Evolutionary conservation across 495 filamentous ascomycete species (phyloP).

Genomic region (Pyrenopolyporus hunteri): DNA sequence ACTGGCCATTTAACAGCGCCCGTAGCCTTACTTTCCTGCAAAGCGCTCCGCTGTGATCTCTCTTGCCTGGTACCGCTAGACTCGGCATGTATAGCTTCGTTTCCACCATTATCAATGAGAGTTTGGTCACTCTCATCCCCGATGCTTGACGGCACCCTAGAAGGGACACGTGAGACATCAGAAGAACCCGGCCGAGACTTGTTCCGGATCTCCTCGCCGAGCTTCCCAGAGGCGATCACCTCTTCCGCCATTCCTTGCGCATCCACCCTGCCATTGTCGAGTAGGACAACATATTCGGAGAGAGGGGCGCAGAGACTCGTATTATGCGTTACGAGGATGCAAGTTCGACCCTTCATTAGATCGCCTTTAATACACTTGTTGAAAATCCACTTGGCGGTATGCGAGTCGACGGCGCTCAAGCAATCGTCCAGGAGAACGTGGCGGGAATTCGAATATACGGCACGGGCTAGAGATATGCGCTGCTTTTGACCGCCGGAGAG

Average conservation of each 20-base stretch:
- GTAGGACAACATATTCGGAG: constrained; percentile 78
- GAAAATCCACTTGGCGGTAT: constrained; percentile 99
- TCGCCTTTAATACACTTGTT: constrained; percentile 88
- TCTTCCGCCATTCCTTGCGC: constrained; percentile 77
- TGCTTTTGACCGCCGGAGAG: constrained; percentile 98
- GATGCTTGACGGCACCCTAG: constrained; percentile 73
- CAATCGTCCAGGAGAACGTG: constrained; percentile 95
- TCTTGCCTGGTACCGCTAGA: constrained; percentile 52
- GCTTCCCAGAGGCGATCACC: constrained; percentile 79
- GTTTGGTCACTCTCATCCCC: constrained; percentile 59
- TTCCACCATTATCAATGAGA: constrained; percentile 50
- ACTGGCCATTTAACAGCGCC: constrained; percentile 88
- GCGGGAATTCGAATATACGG: constrained; percentile 88
- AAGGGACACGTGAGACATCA: constrained; percentile 69
- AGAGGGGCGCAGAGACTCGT: constrained; percentile 79
- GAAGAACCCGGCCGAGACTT: constrained; percentile 74
- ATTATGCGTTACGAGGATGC: constrained; percentile 98
- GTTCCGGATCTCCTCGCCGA: constrained; percentile 77
- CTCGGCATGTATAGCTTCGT: constrained; percentile 39
- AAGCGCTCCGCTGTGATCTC: constrained; percentile 56
- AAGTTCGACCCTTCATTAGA: constrained; percentile 86
- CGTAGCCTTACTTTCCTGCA: constrained; percentile 75
- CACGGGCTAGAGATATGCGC: constrained; percentile 91
- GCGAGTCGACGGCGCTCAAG: constrained; percentile 96
- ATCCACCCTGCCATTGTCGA: constrained; percentile 84